Percentiles rank a stretch among this genome's conserved stretches.
phyloP scores from a whole-genome alignment of 371 early-diverging fungal species.

The Mycotypha africana region DNA sequence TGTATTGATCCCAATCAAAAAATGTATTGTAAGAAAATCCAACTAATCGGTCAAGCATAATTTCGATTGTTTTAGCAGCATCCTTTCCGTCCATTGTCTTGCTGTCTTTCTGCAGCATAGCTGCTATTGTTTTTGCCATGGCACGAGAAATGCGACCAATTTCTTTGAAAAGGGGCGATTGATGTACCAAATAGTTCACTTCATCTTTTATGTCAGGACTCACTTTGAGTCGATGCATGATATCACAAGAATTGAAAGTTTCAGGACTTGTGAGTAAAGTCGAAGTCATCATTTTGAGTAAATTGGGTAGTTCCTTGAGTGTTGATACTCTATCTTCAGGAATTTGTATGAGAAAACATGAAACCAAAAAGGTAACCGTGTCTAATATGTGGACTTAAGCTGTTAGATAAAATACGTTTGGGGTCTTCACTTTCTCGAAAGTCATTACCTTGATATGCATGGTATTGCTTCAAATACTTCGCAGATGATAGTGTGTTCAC shows the following conservation, averaged over 20 bases:
- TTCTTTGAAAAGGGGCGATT: slow-evolving; percentile 31
- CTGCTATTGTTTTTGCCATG: slow-evolving; percentile 22
- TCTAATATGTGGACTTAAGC: slow-evolving; percentile 10
- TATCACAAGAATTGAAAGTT: slow-evolving; percentile 22
- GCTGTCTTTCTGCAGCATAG: background rate
- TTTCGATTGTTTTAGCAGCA: background rate
- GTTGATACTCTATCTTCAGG: background rate
- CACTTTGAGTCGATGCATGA: slow-evolving; percentile 13
- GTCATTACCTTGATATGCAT: slow-evolving; percentile 18
- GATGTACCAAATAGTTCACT: slow-evolving; percentile 9
- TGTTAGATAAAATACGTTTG: too few species aligned
- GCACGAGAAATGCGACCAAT: slow-evolving; percentile 42
- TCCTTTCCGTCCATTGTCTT: too few species aligned
- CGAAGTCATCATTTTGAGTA: slow-evolving; percentile 17
- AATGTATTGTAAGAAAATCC: slow-evolving; percentile 31
- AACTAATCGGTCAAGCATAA: slow-evolving; percentile 16
- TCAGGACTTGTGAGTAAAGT: slow-evolving; percentile 24
- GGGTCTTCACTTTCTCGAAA: background rate
- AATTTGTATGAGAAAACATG: slow-evolving; percentile 29
- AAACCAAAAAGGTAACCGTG: slow-evolving; percentile 23
- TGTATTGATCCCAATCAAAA: slow-evolving; percentile 38
- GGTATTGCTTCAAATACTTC: slow-evolving; percentile 6
- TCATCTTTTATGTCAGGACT: slow-evolving; percentile 4
- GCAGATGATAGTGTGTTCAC: background rate
- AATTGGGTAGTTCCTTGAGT: background rate